Conservation (phyloP, 306 rosid genomes). For the Ammopiptanthus mongolicus region DNA sequence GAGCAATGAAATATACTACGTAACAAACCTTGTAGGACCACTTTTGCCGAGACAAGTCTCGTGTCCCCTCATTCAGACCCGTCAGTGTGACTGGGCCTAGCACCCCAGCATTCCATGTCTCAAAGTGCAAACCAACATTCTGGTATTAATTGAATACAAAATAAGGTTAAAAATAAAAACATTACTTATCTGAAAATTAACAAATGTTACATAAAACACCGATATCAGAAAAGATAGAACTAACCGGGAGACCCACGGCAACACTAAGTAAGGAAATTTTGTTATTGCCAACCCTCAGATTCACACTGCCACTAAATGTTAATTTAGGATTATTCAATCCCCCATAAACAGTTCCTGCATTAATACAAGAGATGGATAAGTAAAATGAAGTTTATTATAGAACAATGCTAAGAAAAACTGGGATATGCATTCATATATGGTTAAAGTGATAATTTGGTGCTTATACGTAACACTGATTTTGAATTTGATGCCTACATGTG, state of each 20-base stretch:
- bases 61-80: conserved; percentile 61
- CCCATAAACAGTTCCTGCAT: conserved; percentile 73
- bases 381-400: conserved; percentile 13
- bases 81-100: conserved; percentile 66
- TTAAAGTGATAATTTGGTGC: no score
- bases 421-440: neutral
- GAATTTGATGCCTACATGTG: no score
- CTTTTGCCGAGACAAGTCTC: conserved; percentile 72
- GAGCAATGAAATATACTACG: neutral
- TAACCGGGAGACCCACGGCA: conserved; percentile 89
- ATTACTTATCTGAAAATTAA: neutral
- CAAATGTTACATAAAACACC: neutral
- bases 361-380: conserved; percentile 1
- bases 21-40: conserved; percentile 88
- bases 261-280: conserved; percentile 83
- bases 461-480: no score
- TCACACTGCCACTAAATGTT: conserved; percentile 58
- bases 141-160: conserved; percentile 34
- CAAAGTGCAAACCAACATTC: conserved; percentile 82
- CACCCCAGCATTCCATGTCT: conserved; percentile 65
- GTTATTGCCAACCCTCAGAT: conserved; percentile 70
- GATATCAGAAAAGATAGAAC: conserved; percentile 30
- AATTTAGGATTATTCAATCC: conserved; percentile 46
- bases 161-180: neutral
- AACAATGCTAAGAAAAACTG: neutral